phyloP scores from a whole-genome alignment of 257 asterid genomes.

The Solanum paucissectum region DNA sequence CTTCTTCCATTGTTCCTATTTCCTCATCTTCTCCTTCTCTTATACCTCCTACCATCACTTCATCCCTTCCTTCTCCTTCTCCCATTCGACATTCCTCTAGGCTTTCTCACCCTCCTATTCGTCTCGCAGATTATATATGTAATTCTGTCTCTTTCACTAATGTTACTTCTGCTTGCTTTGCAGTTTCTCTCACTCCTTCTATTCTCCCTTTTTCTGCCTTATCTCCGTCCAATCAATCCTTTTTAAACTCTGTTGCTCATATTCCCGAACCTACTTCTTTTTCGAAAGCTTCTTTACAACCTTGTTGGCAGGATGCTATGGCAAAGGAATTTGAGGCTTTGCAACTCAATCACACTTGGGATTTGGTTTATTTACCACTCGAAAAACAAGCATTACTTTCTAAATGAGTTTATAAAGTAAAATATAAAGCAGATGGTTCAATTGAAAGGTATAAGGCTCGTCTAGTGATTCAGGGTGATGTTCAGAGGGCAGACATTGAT shows the following conservation, averaged over 20 bases:
- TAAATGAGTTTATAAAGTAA: neutral
- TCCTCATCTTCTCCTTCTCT: too few relatives aligned
- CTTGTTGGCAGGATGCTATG: neutral
- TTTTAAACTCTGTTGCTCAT: neutral
- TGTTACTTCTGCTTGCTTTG: neutral
- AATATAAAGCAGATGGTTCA: neutral
- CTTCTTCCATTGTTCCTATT: fast-evolving
- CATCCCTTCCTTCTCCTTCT: too few relatives aligned
- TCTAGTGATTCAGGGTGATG: neutral
- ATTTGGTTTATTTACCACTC: neutral
- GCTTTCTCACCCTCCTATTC: neutral
- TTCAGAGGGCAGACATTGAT: neutral
- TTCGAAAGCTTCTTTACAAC: neutral
- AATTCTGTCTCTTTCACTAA: neutral
- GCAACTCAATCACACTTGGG: neutral
- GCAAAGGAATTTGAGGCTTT: neutral
- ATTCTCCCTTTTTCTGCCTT: neutral
- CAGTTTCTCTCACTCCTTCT: too few relatives aligned
- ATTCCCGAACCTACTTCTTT: neutral
- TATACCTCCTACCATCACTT: neutral
- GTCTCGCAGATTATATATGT: neutral
- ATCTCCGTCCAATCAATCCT: neutral
- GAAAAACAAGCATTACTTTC: neutral
- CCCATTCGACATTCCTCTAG: neutral
- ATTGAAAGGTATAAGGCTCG: neutral